phyloP scores from a whole-genome alignment of 192 early-diverging fungal genomes.

The Coemansia sp. region DNA sequence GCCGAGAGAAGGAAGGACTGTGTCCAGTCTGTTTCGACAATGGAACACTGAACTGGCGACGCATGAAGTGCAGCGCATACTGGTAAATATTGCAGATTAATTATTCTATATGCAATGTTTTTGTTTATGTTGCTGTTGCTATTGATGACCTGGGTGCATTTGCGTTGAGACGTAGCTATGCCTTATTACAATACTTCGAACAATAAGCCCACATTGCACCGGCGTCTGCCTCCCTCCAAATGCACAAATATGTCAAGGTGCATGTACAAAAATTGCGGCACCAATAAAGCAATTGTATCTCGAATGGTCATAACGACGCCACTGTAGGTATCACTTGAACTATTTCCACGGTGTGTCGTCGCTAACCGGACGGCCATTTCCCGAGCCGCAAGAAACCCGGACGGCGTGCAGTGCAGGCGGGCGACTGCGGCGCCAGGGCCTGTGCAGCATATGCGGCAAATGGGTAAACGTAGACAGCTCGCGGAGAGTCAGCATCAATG shows the following conservation, averaged over 20 bases:
- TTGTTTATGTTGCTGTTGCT: not conserved
- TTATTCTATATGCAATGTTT: constrained; percentile 6
- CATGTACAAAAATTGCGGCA: constrained; percentile 18
- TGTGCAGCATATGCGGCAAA: constrained; percentile 42
- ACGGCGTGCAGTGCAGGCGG: constrained; percentile 2
- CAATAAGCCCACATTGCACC: constrained; percentile 14
- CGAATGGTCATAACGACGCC: not conserved
- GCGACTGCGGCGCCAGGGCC: constrained; percentile 34
- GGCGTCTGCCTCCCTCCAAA: not conserved
- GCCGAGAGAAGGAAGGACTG: constrained; percentile 53
- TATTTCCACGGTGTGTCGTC: constrained; percentile 57
- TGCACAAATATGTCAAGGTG: constrained; percentile 6
- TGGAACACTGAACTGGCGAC: constrained; percentile 39
- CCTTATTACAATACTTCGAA: constrained; percentile 1
- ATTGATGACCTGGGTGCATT: not conserved
- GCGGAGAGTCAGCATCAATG: constrained; percentile 41
- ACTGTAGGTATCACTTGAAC: constrained; percentile 55
- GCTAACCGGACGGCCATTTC: constrained; percentile 48
- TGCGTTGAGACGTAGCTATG: not conserved
- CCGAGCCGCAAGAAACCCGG: constrained; percentile 30
- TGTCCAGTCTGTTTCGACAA: constrained; percentile 46
- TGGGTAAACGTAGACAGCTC: constrained; percentile 51
- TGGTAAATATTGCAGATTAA: constrained; percentile 39
- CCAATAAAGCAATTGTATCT: not conserved
- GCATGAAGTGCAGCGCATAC: constrained; percentile 58